phyloP scores from a whole-genome alignment of 2,329 filamentous ascomycete genomes.

The Pseudocercospora fijiensis region DNA sequence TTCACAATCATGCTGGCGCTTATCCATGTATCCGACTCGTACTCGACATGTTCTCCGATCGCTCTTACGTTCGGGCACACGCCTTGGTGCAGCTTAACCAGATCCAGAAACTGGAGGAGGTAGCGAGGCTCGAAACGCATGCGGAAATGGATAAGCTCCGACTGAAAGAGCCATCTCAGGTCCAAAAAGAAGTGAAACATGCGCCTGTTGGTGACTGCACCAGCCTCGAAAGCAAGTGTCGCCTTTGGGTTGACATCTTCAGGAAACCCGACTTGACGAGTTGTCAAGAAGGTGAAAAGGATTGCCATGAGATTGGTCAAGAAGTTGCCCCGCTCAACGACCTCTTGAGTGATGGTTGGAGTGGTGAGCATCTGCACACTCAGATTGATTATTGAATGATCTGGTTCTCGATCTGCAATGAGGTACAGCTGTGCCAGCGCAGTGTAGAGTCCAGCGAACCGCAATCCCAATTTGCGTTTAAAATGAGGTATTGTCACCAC shows the following conservation, averaged over 20 bases:
- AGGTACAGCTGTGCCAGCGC: conserved; percentile 90
- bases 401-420: conserved; percentile 91
- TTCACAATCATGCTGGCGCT: conserved; percentile 90
- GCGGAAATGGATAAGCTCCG: conserved; percentile 81
- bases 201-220: conserved; percentile 88
- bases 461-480: conserved; percentile 85
- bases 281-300: conserved; percentile 94
- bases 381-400: conserved; percentile 97
- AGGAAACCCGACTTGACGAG: conserved; percentile 90
- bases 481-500: conserved; percentile 94
- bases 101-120: conserved; percentile 87
- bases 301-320: conserved; percentile 94
- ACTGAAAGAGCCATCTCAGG: conserved; percentile 84
- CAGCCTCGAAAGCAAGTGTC: conserved; percentile 87
- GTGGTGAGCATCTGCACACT: conserved; percentile 96
- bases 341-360: conserved; percentile 91
- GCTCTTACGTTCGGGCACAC: conserved; percentile 93
- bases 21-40: conserved; percentile 98
- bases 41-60: conserved; percentile 93
- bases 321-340: conserved; percentile 93
- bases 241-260: conserved; percentile 83
- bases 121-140: conserved; percentile 83
- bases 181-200: conserved; percentile 99
- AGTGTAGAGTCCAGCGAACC: conserved; percentile 95
- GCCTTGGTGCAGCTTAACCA: conserved; percentile 94